Base-by-base conservation (phyloP, 208 protist genomes). In the Wallacemonas rigidus region DNA sequence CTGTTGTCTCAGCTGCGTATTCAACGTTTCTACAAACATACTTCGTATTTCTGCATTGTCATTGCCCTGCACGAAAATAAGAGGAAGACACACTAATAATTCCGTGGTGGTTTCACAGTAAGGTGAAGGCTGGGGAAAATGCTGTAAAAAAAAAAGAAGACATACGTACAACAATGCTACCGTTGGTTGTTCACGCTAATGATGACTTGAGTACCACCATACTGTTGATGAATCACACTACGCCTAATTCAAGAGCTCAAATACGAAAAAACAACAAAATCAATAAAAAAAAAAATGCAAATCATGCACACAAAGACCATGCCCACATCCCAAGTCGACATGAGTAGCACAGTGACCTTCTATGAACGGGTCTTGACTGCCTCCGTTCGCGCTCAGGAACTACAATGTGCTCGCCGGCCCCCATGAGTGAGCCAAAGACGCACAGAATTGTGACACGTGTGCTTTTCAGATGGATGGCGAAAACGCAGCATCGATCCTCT, bases 201-300 rank as follows among this genome's bases (percentile, higher is more conserved):
- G 7, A 26, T 65, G 38, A 51, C 41, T 50, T 65, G 60, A 50
- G 38, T 9, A 8, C 7, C 36, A 51, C 6, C 14, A 62, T 15
- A 26, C 56, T 62, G 26, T 9, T 62, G 60, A 65, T 65, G 60
- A 44, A 50, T 65, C 43, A 65, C 60, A 62, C 56, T 15, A 43
- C 56, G 56, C 38, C 36, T 62, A 62, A 62, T 36, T 41, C 56
- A 43, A 62, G 15, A 43, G 56, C 36, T 6, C 6, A 41, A 41
- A 44, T 44, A 11, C 56, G 14, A 57, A 15, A 57, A 5, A 57
- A 8, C 11, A 57, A 26, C 45, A 6, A 50, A 6, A 14, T 0
- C 45, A 12, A 50, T 50, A 56, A 3, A 56, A 56, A 56, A 56
- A 56, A 5, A 56, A 51, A 51, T 15, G 11, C 7, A 51, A 51